Evolutionary conservation across 805 yeast genomes (phyloP).

Genomic region (Candida tammaniensis): DNA sequence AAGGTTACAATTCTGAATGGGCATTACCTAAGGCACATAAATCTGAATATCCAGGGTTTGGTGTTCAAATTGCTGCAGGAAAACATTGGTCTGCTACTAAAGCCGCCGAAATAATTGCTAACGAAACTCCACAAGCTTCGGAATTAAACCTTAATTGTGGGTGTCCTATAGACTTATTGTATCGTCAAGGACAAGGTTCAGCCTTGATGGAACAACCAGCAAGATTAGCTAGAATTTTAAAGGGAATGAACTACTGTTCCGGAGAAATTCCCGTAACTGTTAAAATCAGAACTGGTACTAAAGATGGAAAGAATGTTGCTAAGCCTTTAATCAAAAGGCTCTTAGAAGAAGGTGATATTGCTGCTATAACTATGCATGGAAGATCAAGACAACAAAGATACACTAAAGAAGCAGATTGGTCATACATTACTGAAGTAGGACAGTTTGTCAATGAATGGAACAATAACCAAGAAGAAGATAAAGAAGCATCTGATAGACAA

Average conservation of each 20-base stretch:
- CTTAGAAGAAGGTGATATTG: slow-evolving; percentile 75
- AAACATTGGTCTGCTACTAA: slow-evolving; percentile 93
- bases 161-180: slow-evolving; percentile 95
- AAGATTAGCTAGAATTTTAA: slow-evolving; percentile 69
- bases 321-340: slow-evolving; percentile 67
- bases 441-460: slow-evolving; percentile 58
- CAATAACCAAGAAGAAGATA: slow-evolving; percentile 55
- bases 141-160: slow-evolving; percentile 94
- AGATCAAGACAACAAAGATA: slow-evolving; percentile 95
- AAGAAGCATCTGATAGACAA: slow-evolving; percentile 53
- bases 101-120: slow-evolving; percentile 77
- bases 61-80: slow-evolving; percentile 88
- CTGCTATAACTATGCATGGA: slow-evolving; percentile 93
- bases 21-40: slow-evolving; percentile 89
- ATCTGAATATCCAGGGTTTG: slow-evolving; percentile 82
- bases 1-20: slow-evolving; percentile 95
- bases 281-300: slow-evolving; percentile 88
- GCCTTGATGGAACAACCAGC: slow-evolving; percentile 90
- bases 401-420: slow-evolving; percentile 91
- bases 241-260: slow-evolving; percentile 84
- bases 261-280: slow-evolving; percentile 92
- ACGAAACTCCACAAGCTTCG: slow-evolving; percentile 57
- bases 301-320: slow-evolving; percentile 87
- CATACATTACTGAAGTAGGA: slow-evolving; percentile 75
- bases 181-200: slow-evolving; percentile 92